Evolutionary conservation across 164 flowering plant genomes (phyloP).

Genomic region (Vitis rupestris): DNA sequence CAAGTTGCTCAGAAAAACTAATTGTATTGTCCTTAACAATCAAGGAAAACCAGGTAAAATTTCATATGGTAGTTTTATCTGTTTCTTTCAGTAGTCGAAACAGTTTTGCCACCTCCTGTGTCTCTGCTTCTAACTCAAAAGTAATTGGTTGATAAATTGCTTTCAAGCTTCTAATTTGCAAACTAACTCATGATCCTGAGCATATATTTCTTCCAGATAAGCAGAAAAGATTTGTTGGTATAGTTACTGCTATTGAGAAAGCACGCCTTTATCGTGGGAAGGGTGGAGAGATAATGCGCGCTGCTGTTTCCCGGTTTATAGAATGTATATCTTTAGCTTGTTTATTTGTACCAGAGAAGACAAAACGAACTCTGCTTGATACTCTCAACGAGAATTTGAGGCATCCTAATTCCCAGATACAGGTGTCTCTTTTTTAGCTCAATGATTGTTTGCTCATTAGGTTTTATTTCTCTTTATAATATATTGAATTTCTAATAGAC

Average conservation of each 20-base stretch:
- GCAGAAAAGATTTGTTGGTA: constrained; percentile 64
- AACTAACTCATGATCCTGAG: not conserved
- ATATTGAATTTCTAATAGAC: not conserved
- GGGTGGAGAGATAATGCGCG: constrained; percentile 98
- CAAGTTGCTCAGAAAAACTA: no score
- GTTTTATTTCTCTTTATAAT: not conserved
- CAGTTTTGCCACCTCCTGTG: no score
- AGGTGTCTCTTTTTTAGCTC: constrained; percentile 40
- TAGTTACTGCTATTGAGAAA: constrained; percentile 96
- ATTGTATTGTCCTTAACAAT: no score
- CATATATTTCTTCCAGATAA: constrained; percentile 43
- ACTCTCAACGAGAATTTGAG: constrained; percentile 81
- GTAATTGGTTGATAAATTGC: no score
- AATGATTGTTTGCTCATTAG: not conserved
- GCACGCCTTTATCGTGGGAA: constrained; percentile 98
- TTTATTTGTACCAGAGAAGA: constrained; percentile 55
- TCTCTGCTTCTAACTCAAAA: no score
- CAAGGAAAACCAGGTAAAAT: no score
- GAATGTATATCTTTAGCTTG: constrained; percentile 63
- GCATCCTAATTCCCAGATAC: constrained; percentile 95
- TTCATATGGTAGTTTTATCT: no score
- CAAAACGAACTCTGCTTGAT: constrained; percentile 65
- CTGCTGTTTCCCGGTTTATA: constrained; percentile 87
- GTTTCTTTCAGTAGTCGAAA: no score
- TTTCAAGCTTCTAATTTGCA: not conserved